Base-by-base conservation (phyloP, 1,139 yeast species). In the Candida tropicalis region DNA sequence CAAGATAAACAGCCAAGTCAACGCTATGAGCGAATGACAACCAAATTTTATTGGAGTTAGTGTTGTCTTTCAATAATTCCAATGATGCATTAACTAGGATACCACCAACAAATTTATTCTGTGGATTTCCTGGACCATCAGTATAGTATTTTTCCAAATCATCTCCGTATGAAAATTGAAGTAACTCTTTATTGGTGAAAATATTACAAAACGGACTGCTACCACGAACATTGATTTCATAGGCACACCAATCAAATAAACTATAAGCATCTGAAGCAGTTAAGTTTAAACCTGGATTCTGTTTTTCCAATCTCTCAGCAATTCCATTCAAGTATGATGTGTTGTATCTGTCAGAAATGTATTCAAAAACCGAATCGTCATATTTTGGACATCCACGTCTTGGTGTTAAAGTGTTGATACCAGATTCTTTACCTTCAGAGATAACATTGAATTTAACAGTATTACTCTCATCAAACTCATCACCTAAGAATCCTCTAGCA, bases 11-110 rank as follows among this genome's bases (percentile, higher is more conserved):
- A 35, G 75, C 67, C 28, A 82, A 58, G 54, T 82, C 82, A 34
- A 78, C 66, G 56, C 82, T 87, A 57, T 82, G 88, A 20, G 81
- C 68, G 59, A 82, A 82, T n/a, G 77, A 66, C 48, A 77, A 61
- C 67, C 68, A 54, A 47, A 75, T 55, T 61, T 74, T 62, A 28
- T 58, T 54, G 5, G 40, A 39, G 12, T 44, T 36, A 56, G 57
- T 46, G 7, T 48, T 45, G 17, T 68, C 66, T 44, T 63, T 55
- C 50, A 81, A 63, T 38, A 79, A 60, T 23, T 66, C 56, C 41
- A 74, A 56, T 5, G 82, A 66, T 12, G 84, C 82, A 45, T 77
- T 69, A 42, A 75, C 66, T 46, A 70, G 69, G 1, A 73, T 70
- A 1, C 81, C 68, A 2, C 82, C 84, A 34, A 72, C 33, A 17